phyloP scores from a whole-genome alignment of 2,329 filamentous ascomycete species.

The Alternaria ventricosa region DNA sequence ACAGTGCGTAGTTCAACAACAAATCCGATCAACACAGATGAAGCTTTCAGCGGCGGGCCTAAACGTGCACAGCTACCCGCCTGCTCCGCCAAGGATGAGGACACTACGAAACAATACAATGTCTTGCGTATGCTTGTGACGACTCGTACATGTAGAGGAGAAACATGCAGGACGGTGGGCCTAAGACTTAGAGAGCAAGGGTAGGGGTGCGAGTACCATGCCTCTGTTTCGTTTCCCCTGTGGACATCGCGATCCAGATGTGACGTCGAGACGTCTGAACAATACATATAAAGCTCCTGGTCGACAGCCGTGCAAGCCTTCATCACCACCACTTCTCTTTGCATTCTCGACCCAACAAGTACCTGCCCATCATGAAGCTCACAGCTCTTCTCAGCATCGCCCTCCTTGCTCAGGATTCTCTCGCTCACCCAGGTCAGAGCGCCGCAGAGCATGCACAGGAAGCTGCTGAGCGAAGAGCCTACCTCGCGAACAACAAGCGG shows the following conservation, averaged over 20 bases:
- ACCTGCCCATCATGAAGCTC: conserved; percentile 27
- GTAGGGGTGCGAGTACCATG: neutral
- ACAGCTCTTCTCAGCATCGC: conserved; percentile 33
- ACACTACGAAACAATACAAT: neutral
- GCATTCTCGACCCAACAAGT: neutral
- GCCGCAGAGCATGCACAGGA: conserved; percentile 43
- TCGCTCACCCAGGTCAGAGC: conserved; percentile 49
- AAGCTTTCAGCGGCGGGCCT: neutral
- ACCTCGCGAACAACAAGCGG: conserved; percentile 46
- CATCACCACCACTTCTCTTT: conserved; percentile 1
- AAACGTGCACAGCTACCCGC: neutral
- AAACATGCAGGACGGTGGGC: neutral
- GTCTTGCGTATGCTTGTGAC: conserved; percentile 22
- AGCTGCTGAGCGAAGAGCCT: conserved; percentile 44
- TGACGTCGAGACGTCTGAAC: neutral
- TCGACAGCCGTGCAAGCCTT: neutral
- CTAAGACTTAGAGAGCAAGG: neutral
- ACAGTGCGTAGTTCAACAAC: neutral
- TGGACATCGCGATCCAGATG: neutral
- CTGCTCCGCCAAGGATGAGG: conserved; percentile 5
- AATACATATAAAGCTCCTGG: conserved; percentile 1
- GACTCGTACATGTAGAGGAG: conserved; percentile 2
- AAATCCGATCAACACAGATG: neutral
- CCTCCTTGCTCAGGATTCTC: conserved; percentile 34
- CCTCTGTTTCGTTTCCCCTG: neutral